A percentile compares a stretch with the other conserved stretches of the same genome.
Evolutionary conservation across 2,329 filamentous ascomycete species (phyloP).

Genomic region (Teratosphaeria epicoccoides): DNA sequence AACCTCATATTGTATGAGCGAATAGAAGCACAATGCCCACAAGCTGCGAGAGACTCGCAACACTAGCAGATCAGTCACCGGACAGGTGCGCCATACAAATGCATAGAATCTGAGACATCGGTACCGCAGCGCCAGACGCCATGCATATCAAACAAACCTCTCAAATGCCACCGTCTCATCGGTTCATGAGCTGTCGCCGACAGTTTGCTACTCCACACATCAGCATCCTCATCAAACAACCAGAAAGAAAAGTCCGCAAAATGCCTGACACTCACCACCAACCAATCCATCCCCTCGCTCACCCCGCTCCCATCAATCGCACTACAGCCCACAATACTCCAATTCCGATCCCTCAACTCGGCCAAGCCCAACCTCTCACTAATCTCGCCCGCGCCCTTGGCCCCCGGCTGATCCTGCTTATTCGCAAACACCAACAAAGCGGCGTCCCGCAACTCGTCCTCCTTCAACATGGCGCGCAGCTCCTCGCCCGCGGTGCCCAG

Average conservation of each 20-base stretch:
- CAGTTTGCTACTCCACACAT: constrained; percentile 6
- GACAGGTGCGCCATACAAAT: not conserved
- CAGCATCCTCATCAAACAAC: not conserved
- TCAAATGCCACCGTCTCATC: not conserved
- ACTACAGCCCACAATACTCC: constrained; percentile 97
- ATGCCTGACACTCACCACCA: constrained; percentile 55
- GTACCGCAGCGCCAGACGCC: not conserved
- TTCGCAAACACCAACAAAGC: constrained; percentile 92
- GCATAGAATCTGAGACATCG: not conserved
- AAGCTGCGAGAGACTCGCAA: not conserved
- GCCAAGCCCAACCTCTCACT: constrained; percentile 84
- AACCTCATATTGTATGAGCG: too few relatives aligned
- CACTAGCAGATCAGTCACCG: not conserved
- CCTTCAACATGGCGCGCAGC: constrained; percentile 86
- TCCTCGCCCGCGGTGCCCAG: constrained; percentile 88
- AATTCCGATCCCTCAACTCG: constrained; percentile 90
- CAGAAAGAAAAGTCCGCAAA: not conserved
- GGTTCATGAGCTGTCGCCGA: constrained; percentile 3
- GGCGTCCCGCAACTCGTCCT: constrained; percentile 91
- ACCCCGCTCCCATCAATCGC: constrained; percentile 93
- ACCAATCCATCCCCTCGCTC: constrained; percentile 97
- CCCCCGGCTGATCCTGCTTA: constrained; percentile 96
- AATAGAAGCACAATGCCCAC: too few relatives aligned
- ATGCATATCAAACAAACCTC: constrained; percentile 1
- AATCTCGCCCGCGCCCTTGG: constrained; percentile 93